A percentile compares a stretch with the other conserved stretches of the same genome.
phyloP scores from a whole-genome alignment of 163 green algal genomes.

The Smithsoniella earleae region DNA sequence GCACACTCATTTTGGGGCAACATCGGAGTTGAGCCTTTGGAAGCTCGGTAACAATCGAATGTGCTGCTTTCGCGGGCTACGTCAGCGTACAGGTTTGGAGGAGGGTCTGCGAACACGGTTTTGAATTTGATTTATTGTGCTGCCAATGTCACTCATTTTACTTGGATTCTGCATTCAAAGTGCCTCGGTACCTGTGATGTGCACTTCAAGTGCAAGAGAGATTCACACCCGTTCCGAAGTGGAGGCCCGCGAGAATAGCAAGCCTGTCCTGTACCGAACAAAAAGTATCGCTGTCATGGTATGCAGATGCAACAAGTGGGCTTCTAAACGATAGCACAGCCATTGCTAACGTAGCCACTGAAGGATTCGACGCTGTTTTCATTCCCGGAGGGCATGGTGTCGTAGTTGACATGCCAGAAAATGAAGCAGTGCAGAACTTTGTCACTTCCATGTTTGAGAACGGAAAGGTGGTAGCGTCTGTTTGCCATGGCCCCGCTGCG shows the following conservation, averaged over 20 bases:
- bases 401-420: conserved; percentile 34
- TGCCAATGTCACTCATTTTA: neutral
- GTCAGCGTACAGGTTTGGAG: too few relatives aligned
- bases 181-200: too few relatives aligned
- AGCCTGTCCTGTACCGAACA: too few relatives aligned
- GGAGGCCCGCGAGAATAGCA: neutral
- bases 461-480: conserved; percentile 42
- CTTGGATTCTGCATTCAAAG: neutral
- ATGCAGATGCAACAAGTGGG: conserved; percentile 9
- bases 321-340: neutral
- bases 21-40: too few relatives aligned
- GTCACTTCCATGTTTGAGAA: conserved; percentile 32
- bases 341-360: neutral
- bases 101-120: too few relatives aligned
- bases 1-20: too few relatives aligned
- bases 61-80: too few relatives aligned
- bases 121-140: too few relatives aligned
- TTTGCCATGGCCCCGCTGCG: conserved; percentile 43
- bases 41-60: too few relatives aligned
- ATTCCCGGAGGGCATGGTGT: conserved; percentile 34
- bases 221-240: neutral
- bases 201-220: neutral
- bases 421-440: conserved; percentile 27
- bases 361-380: conserved; percentile 24
- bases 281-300: neutral